Evolutionary conservation across 2,329 filamentous ascomycete genomes (phyloP).

Genomic region (Byssochlamys sp.): DNA sequence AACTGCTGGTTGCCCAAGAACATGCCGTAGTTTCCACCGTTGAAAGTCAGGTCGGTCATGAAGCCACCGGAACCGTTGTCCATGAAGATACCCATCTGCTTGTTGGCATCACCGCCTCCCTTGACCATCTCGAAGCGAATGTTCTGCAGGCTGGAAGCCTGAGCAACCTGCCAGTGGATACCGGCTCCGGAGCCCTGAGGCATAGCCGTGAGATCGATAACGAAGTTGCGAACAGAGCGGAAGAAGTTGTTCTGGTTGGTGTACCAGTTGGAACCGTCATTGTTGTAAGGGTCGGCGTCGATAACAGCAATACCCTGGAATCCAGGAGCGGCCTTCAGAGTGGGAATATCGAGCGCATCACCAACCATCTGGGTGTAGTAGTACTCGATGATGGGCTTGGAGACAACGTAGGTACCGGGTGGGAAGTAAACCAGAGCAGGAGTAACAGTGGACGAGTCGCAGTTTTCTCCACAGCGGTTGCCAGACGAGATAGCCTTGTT

Average conservation of each 20-base stretch:
- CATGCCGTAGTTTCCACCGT: slow-evolving; percentile 66
- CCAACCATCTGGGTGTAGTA: slow-evolving; percentile 94
- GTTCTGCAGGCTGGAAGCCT: slow-evolving; percentile 71
- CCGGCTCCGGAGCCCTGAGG: slow-evolving; percentile 54
- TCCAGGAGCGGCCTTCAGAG: slow-evolving; percentile 60
- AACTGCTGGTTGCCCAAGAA: slow-evolving; percentile 84
- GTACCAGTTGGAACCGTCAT: slow-evolving; percentile 61
- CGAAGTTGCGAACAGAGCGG: slow-evolving; percentile 71
- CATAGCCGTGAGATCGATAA: slow-evolving; percentile 63
- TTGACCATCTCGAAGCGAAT: slow-evolving; percentile 70
- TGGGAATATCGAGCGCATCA: slow-evolving; percentile 62
- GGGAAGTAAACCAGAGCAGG: slow-evolving; percentile 90
- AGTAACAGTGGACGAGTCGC: slow-evolving; percentile 72
- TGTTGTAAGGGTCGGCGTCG: slow-evolving; percentile 74
- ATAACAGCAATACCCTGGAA: slow-evolving; percentile 84
- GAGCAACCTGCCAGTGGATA: slow-evolving; percentile 80
- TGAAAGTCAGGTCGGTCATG: slow-evolving; percentile 74
- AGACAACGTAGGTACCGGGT: slow-evolving; percentile 73
- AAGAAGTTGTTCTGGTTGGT: slow-evolving; percentile 78
- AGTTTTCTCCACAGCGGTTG: slow-evolving; percentile 66
- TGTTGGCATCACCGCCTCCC: slow-evolving; percentile 54
- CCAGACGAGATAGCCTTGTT: slow-evolving; percentile 72
- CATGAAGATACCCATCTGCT: slow-evolving; percentile 71
- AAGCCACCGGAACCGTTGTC: slow-evolving; percentile 78
- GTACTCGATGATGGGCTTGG: slow-evolving; percentile 66